Base-by-base conservation (phyloP, 2,329 filamentous ascomycete species). In the Nemania diffusa region DNA sequence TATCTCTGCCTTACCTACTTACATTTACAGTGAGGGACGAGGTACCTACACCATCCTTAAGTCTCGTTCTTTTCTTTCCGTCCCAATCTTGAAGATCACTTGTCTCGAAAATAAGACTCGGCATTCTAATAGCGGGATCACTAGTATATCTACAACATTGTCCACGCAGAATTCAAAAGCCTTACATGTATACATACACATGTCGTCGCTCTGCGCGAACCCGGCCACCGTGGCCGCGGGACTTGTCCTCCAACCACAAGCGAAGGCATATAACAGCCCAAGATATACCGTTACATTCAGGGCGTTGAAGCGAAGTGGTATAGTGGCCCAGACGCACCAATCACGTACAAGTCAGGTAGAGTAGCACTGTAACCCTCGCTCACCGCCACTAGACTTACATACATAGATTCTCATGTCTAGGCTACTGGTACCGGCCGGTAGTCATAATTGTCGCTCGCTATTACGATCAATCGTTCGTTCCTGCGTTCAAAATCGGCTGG, bases 401-500 rank as follows among this genome's bases (percentile, higher is more conserved):
- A 40, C 13, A 7, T n/a, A 22, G 15, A 22, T 32, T 32, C 5
- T 17, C 22, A 20, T 27, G 34, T 22, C 29, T 26, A 34, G n/a
- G n/a, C n/a, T n/a, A n/a, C n/a, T n/a, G n/a, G n/a, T n/a, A n/a
- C n/a, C n/a, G 56, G 6, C 17, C 26, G n/a, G 42, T 56, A 50
- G 29, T 48, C 17, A 56, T 65, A 50, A 32, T 57, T 27, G 44
- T 32, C 29, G 46, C 29, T 62, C 34, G 46, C 22, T 63, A 63
- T 57, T 48, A 29, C 8, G 24, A 53, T 11, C 17, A 46, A 26
- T 62, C 40, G 42, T 62, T 52, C 29, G 63, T 62, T 65, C 57
- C 52, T 65, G 63, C 57, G 57, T 62, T 62, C 57, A 20, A 50
- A 58, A 57, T 62, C 63, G 44, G 52, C 42, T 34, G 27, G 50